Base-by-base conservation (phyloP, 2,329 filamentous ascomycete species). In the Septoria linicola region DNA sequence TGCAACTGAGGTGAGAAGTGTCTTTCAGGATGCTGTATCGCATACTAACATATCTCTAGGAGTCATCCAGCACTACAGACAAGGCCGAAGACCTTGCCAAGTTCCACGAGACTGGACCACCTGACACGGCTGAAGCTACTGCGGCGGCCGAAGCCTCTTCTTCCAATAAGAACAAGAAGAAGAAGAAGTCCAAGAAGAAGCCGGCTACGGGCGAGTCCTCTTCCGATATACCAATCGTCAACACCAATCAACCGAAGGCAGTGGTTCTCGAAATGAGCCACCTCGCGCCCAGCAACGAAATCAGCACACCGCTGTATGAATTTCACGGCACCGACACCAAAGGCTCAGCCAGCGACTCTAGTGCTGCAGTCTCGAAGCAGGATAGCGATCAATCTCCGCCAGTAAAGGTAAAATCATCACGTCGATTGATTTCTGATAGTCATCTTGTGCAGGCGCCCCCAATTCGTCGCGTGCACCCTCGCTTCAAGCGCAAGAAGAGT, bases 141-240 rank as follows among this genome's bases (percentile, higher is more conserved):
- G 34, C 16, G 5, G 23, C 23, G 5, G 23, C 23, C 23, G 23
- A 27, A 10, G 23, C 23, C 5, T 27, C 23, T 19, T 8, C 37
- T 36, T 25, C 31, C 21, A 51, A 51, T 46, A 41, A 46, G 21
- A 54, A 25, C 44, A 48, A 51, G 47, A 53, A 54, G 44, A 48
- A 40, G 30, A 53, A 40, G 45, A 41, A 46, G 25, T 30, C 41
- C 13, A 42, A 44, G 44, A 53, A 49, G 31, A 44, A 44, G 23
- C 17, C 25, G 11, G 20, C 37, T 8, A 17, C 34, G 19, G 48
- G 35, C 17, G 13, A 8, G 7, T 46, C 46, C 39, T 19, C 23
- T 14, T 11, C 20, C 30, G 31, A 19, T n/a, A 17, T 13, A 16
- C n/a, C 36, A 17, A 21, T 36, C 39, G 40, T 17, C 21, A 23